A percentile compares a stretch with the other conserved stretches of the same genome.
phyloP scores from a whole-genome alignment of 257 asterid species.

The Nicotiana paniculata region DNA sequence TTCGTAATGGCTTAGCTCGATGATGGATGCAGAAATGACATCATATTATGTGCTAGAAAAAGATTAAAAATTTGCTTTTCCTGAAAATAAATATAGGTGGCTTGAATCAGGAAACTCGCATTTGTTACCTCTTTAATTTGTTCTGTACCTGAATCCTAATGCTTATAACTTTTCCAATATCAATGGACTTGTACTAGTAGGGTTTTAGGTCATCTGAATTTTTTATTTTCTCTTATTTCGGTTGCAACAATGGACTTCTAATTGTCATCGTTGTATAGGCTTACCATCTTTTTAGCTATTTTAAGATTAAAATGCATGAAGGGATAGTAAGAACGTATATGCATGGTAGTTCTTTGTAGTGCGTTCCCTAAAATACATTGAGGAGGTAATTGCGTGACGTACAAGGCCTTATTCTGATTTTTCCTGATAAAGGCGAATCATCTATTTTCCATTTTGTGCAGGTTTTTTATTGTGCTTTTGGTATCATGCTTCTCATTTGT shows the following conservation, averaged over 20 bases:
- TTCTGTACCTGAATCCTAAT: background rate
- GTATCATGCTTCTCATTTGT: conserved; percentile 78
- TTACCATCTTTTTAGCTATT: conserved; percentile 3
- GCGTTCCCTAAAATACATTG: background rate
- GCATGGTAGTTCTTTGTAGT: background rate
- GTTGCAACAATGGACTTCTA: background rate
- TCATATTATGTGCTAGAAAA: background rate
- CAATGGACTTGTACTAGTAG: background rate
- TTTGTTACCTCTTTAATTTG: background rate
- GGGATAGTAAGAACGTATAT: background rate
- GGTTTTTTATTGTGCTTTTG: conserved; percentile 81
- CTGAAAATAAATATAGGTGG: background rate
- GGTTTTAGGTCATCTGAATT: background rate
- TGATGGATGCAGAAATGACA: background rate
- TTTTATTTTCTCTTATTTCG: background rate
- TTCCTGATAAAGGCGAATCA: background rate
- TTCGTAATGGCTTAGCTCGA: background rate
- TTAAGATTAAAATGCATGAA: background rate
- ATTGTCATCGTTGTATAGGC: background rate
- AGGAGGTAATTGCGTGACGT: background rate
- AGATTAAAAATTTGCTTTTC: background rate
- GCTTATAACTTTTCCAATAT: background rate
- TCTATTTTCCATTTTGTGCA: conserved; percentile 30
- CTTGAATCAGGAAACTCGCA: background rate
- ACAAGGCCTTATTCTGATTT: background rate